Evolutionary conservation across 2,329 filamentous ascomycete species (phyloP), one percentile per base, ranked within the genome.

Genomic region (Aquanectria penicillioides): DNA sequence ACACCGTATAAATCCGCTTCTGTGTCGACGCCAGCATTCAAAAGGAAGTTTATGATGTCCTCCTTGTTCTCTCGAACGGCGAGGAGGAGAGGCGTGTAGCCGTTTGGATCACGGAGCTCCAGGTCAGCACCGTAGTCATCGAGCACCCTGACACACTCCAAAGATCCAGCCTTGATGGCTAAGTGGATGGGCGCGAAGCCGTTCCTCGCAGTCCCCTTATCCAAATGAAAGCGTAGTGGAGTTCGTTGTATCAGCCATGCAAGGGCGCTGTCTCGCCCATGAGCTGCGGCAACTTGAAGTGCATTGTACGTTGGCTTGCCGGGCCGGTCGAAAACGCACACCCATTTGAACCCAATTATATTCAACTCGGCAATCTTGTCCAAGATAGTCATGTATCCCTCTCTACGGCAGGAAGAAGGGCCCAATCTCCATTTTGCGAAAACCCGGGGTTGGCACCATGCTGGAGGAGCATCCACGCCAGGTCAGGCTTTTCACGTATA

Each of bases 211-310:
- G 60, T 66, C 10, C 23, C 26, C 5, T 59, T 20, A 7, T 65
- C 31, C 5, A 69, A 40, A 10, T 50, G 28, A 3, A 36, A 15
- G 8, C 11, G 23, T 12, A 68, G 17, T 5, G 54, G 40, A 2
- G 67, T 68, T n/a, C 58, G 41, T 13, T 61, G 46, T 4, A 70
- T n/a, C 3, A 70, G 58, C 58, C 33, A 70, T 10, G 25, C 48
- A 12, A 44, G 64, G 43, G 18, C 58, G 31, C 28, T 58, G 7
- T 33, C 34, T 5, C 18, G 61, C 0, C 63, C 59, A 2, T 61
- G 44, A 3, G 46, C 46, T 33, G 68, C 66, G 9, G 68, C 68
- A 28, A 70, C 54, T 26, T 70, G 68, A 10, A 70, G 46, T 5
- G 65, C 61, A 20, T 67, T 69, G 25, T 61, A 68, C 9, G 57